Evolutionary conservation across 2,329 filamentous ascomycete genomes (phyloP).

Genomic region (Claviceps arundinis): DNA sequence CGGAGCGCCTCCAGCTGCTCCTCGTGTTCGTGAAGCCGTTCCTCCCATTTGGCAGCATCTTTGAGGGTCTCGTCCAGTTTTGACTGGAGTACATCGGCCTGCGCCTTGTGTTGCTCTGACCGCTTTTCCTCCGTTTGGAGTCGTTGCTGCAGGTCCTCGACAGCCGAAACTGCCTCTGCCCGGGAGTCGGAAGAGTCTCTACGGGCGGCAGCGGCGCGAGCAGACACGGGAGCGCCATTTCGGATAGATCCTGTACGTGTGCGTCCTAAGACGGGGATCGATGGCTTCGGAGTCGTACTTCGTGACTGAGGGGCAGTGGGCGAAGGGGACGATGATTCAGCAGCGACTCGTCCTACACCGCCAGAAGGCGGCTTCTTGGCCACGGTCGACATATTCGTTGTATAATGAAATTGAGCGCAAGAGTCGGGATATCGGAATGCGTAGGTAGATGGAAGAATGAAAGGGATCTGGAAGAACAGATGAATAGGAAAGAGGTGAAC

Average conservation of each 20-base stretch:
- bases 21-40: slow-evolving; percentile 74
- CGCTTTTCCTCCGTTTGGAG: slow-evolving; percentile 66
- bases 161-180: slow-evolving; percentile 62
- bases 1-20: slow-evolving; percentile 68
- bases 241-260: slow-evolving; percentile 53
- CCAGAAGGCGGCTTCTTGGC: slow-evolving; percentile 39
- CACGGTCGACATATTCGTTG: slow-evolving; percentile 33
- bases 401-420: not conserved
- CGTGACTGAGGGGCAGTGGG: slow-evolving; percentile 26
- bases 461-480: not conserved
- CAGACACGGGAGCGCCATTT: slow-evolving; percentile 53
- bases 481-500: not conserved
- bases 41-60: slow-evolving; percentile 79
- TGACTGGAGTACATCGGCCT: slow-evolving; percentile 71
- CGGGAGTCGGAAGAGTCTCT: slow-evolving; percentile 54
- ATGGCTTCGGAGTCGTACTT: slow-evolving; percentile 26
- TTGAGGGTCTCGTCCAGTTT: slow-evolving; percentile 72
- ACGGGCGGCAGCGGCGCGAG: slow-evolving; percentile 56
- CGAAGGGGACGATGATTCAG: slow-evolving; percentile 21
- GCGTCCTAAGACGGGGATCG: slow-evolving; percentile 25
- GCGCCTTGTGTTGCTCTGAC: slow-evolving; percentile 70
- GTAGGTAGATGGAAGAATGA: not conserved
- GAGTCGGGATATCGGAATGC: not conserved
- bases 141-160: slow-evolving; percentile 76
- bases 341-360: slow-evolving; percentile 31